A percentile compares a stretch with the other conserved stretches of the same genome.
Evolutionary conservation across 2,329 filamentous ascomycete genomes (phyloP).

Genomic region (Trichoderma simmonsii): DNA sequence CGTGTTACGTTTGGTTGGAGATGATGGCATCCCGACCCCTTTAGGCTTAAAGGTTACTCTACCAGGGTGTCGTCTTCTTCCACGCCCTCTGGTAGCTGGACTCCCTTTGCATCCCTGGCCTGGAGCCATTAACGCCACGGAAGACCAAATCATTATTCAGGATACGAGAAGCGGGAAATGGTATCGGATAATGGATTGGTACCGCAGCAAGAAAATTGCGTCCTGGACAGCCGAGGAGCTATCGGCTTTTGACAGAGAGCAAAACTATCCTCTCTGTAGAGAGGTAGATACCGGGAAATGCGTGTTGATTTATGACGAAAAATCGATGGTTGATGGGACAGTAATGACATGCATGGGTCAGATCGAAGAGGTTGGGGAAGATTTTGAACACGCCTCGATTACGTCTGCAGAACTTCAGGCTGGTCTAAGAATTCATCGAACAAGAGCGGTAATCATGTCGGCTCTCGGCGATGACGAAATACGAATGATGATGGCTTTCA

Average conservation of each 20-base stretch:
- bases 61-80: slow-evolving; percentile 18
- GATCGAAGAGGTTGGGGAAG: neutral
- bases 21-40: slow-evolving; percentile 21
- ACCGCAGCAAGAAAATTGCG: slow-evolving; percentile 21
- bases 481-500: slow-evolving; percentile 12
- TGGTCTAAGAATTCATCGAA: slow-evolving; percentile 9
- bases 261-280: slow-evolving; percentile 21
- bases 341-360: slow-evolving; percentile 19
- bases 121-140: slow-evolving; percentile 16
- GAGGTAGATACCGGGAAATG: slow-evolving; percentile 20
- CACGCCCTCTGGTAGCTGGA: neutral
- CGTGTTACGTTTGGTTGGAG: slow-evolving; percentile 18
- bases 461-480: slow-evolving; percentile 10
- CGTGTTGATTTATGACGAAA: slow-evolving; percentile 19
- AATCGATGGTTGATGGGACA: neutral
- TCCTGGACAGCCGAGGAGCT: slow-evolving; percentile 22
- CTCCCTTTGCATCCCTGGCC: slow-evolving; percentile 20
- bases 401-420: neutral
- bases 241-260: slow-evolving; percentile 16
- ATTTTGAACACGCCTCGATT: neutral
- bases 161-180: slow-evolving; percentile 18
- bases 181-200: slow-evolving; percentile 24
- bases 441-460: slow-evolving; percentile 17
- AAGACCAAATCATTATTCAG: slow-evolving; percentile 21
- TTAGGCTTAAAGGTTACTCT: slow-evolving; percentile 21